Base-by-base conservation (phyloP, 2,329 filamentous ascomycete species). In the Colletotrichum siamense region DNA sequence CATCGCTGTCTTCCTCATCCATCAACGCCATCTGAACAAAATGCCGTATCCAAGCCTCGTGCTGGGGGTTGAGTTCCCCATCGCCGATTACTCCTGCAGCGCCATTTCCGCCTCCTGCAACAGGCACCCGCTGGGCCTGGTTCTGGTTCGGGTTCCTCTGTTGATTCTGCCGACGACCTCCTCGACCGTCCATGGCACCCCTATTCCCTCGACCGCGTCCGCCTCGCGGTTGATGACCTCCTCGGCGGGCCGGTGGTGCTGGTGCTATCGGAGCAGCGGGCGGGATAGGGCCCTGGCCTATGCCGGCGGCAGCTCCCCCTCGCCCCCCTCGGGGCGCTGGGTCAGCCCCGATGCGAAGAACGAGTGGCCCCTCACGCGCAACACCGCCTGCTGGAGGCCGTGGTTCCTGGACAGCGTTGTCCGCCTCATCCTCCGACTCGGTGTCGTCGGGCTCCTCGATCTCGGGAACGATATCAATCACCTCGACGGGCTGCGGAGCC, bases 351-450 rank as follows among this genome's bases (percentile, higher is more conserved):
- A 92, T 88, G 34, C 90, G 87, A 34, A 92, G 87, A 15, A 92
- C 89, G 13, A 92, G 86, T 6, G 90, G 90, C 2, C 88, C 90
- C 79, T 92, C 90, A 4, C 88, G 88, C 57, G 88, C 90, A n/a
- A 92, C 86, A 22, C 86, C 63, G 88, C 85, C 68, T 82, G 82
- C 78, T 69, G 82, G 77, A 80, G 83, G 73, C 80, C 79, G 61
- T 79, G 70, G 81, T 55, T 79, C 81, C 61, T 78, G 79, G 44
- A 77, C 79, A 24, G 30, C 79, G 65, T 34, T 65, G 62, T 78
- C 26, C 16, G 12, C 77, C 32, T 80, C 82, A 24, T 78, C 79
- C 67, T 81, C 84, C 10, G 84, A 83, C 18, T 83, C 81, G 30
- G 75, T 81, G 28, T 82, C 83, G 12, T 83, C 85, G 8, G 79